Evolutionary conservation across 2,329 filamentous ascomycete genomes (phyloP).

Genomic region (Aspergillus phoenicis): DNA sequence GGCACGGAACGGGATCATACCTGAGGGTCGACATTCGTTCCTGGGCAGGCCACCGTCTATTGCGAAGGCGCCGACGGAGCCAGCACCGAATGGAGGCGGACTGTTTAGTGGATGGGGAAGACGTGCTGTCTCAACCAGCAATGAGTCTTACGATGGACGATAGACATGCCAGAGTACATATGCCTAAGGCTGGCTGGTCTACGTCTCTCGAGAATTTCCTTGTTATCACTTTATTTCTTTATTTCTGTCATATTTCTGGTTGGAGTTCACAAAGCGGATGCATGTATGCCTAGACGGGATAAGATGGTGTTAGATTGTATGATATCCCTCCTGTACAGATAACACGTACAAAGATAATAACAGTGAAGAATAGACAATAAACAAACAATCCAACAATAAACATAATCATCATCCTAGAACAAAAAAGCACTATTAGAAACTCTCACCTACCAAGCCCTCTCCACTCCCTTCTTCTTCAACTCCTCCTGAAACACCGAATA

Average conservation of each 20-base stretch:
- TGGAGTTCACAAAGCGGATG: too few relatives aligned
- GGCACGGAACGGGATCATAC: constrained; percentile 18
- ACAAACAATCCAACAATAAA: too few relatives aligned
- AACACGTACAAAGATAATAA: too few relatives aligned
- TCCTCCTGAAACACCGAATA: background rate
- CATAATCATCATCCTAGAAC: too few relatives aligned
- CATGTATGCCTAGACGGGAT: too few relatives aligned
- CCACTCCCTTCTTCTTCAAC: background rate
- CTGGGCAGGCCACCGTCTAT: constrained; percentile 25
- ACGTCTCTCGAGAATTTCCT: background rate
- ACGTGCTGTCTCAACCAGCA: constrained; percentile 20
- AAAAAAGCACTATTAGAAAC: too few relatives aligned
- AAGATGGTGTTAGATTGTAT: too few relatives aligned
- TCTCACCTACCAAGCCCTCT: background rate
- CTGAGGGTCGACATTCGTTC: constrained; percentile 27
- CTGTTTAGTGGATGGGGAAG: constrained; percentile 45
- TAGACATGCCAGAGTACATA: background rate
- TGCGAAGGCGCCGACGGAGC: constrained; percentile 29
- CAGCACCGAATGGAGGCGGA: constrained; percentile 31
- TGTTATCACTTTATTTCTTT: too few relatives aligned
- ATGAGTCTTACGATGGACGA: constrained; percentile 4
- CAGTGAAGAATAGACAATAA: too few relatives aligned
- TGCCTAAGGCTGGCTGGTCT: background rate
- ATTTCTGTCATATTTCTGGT: too few relatives aligned
- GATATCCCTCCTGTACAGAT: too few relatives aligned